Evolutionary conservation across 805 yeast species (phyloP).

Genomic region (Maudiozyma bulderi): DNA sequence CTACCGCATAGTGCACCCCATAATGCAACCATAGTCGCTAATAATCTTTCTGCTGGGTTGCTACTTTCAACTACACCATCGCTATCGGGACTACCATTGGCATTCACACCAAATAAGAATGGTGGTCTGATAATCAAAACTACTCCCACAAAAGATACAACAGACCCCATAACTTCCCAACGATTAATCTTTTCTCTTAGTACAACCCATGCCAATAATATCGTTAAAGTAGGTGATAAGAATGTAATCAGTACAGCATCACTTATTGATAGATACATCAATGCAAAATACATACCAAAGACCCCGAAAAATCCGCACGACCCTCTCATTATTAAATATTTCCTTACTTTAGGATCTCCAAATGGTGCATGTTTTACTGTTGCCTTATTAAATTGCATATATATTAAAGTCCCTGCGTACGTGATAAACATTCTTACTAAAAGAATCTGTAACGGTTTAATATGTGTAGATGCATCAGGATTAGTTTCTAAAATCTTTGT

Average conservation of each 20-base stretch:
- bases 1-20: conserved; percentile 64
- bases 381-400: conserved; percentile 39
- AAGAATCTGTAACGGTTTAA: conserved; percentile 71
- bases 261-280: conserved; percentile 63
- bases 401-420: conserved; percentile 43
- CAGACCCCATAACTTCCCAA: conserved; percentile 60
- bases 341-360: conserved; percentile 55
- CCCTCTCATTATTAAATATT: conserved; percentile 53
- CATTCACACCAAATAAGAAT: conserved; percentile 46
- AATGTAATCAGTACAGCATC: conserved; percentile 79
- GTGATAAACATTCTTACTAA: conserved; percentile 73
- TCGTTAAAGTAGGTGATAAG: conserved; percentile 67
- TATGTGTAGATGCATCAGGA: conserved; percentile 34
- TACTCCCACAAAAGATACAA: conserved; percentile 66
- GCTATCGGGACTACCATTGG: conserved; percentile 1
- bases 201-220: conserved; percentile 58
- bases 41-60: conserved; percentile 44
- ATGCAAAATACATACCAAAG: conserved; percentile 64
- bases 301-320: conserved; percentile 71
- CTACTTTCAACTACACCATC: conserved; percentile 35
- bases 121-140: conserved; percentile 72
- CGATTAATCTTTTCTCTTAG: conserved; percentile 57
- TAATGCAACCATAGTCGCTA: conserved; percentile 56
- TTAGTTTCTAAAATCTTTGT: conserved; percentile 67
- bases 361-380: conserved; percentile 50